phyloP scores from a whole-genome alignment of 2,329 filamentous ascomycete genomes.

The Clathrospora elynae region DNA sequence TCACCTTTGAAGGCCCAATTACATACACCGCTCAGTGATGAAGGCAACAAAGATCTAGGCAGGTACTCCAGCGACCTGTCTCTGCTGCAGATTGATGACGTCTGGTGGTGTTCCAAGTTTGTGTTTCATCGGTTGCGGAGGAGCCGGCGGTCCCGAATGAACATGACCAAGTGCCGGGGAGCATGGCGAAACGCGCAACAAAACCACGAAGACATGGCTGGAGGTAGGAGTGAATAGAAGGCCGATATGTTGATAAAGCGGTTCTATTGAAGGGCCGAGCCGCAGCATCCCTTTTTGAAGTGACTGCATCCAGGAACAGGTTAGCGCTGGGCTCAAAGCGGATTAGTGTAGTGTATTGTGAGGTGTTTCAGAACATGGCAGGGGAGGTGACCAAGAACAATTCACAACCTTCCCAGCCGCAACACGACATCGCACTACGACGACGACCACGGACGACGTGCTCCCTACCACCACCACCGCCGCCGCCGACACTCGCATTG shows the following conservation, averaged over 20 bases:
- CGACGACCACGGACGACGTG: conserved; percentile 1
- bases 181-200: background rate
- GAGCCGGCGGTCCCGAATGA: conserved; percentile 1
- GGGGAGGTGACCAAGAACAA: conserved; percentile 22
- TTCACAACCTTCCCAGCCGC: conserved; percentile 13
- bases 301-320: conserved; percentile 21
- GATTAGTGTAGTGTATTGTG: conserved; percentile 9
- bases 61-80: too few species aligned
- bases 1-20: too few species aligned
- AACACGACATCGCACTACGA: conserved; percentile 2
- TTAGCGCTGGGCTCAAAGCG: conserved; percentile 13
- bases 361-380: conserved; percentile 20
- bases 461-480: background rate
- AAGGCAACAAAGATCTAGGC: too few species aligned
- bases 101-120: conserved; percentile 8
- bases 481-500: conserved; percentile 1
- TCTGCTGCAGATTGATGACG: conserved; percentile 9
- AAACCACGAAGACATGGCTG: background rate
- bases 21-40: too few species aligned
- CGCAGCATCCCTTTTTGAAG: conserved; percentile 22
- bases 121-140: conserved; percentile 8
- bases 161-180: background rate
- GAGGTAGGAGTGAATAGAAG: background rate
- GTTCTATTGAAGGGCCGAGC: conserved; percentile 20
- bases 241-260: conserved; percentile 2